Percentiles rank a stretch among this genome's conserved stretches.
These are phyloP conservation scores for Leccinum insolens DNA, from an alignment of 1,284 basidiomycete genomes.

Conservation along the genomic window DNA sequence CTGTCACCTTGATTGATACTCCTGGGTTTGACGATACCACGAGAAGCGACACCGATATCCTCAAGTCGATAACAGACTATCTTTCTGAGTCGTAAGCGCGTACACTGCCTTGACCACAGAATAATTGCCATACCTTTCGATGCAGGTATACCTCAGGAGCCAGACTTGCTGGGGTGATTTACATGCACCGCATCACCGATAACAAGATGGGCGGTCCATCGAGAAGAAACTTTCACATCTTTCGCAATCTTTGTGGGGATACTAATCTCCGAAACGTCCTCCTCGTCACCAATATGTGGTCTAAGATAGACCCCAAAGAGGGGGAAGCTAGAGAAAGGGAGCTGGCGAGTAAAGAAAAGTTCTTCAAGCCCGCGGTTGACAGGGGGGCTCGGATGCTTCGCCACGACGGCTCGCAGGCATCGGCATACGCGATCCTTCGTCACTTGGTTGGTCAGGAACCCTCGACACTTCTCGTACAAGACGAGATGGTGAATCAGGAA, in stretches of 20 bases:
- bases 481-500: constrained; percentile 41
- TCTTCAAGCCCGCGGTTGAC: constrained; percentile 41
- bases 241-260: constrained; percentile 55
- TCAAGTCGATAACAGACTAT: constrained; percentile 35
- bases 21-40: constrained; percentile 44
- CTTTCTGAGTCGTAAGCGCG: constrained; percentile 34
- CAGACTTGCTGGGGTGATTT: constrained; percentile 51
- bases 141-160: constrained; percentile 38
- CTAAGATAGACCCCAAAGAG: constrained; percentile 34
- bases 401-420: constrained; percentile 36
- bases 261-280: constrained; percentile 45
- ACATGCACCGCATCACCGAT: constrained; percentile 55
- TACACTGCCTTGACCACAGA: not conserved
- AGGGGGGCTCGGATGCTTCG: constrained; percentile 42
- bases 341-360: constrained; percentile 39
- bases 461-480: constrained; percentile 39
- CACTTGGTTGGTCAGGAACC: constrained; percentile 33
- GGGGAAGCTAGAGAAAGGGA: constrained; percentile 39
- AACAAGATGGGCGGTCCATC: constrained; percentile 52
- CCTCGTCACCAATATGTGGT: constrained; percentile 55
- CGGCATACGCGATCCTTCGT: constrained; percentile 34
- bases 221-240: constrained; percentile 48
- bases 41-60: constrained; percentile 38
- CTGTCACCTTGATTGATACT: constrained; percentile 38
- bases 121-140: not conserved